These are phyloP conservation scores for Solanum ossicruentum DNA, from an alignment of 257 asterid genomes.

Conservation along the genomic window DNA sequence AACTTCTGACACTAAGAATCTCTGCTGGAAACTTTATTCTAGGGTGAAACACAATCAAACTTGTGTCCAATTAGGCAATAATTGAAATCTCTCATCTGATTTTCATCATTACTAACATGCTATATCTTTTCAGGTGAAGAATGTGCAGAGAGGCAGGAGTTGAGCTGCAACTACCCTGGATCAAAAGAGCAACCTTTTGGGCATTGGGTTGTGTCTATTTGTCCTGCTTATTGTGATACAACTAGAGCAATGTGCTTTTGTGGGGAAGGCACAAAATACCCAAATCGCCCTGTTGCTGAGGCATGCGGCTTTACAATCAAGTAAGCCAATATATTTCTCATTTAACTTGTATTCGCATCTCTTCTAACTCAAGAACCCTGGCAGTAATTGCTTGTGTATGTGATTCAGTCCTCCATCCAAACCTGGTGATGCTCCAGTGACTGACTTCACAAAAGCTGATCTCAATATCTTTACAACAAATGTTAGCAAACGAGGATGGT, in stretches of 20 bases:
- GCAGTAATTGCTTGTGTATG: conserved; percentile 1
- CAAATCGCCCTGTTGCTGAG: conserved; percentile 85
- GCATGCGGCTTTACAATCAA: conserved; percentile 69
- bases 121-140: conserved; percentile 55
- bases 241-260: conserved; percentile 95
- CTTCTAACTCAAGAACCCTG: not conserved
- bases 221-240: conserved; percentile 79
- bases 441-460: conserved; percentile 64
- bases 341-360: not conserved
- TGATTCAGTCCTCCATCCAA: conserved; percentile 49
- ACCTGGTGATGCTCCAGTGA: conserved; percentile 43
- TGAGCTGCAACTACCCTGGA: conserved; percentile 63
- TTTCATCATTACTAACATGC: not conserved
- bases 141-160: conserved; percentile 56
- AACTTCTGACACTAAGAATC: not conserved
- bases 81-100: not conserved
- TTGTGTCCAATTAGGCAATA: not conserved
- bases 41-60: not conserved
- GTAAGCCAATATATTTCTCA: conserved; percentile 33
- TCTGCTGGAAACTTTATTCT: not conserved
- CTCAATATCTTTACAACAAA: conserved; percentile 59
- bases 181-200: conserved; percentile 58
- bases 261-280: conserved; percentile 93
- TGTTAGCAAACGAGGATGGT: conserved; percentile 67
- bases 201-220: conserved; percentile 84